Base-by-base conservation (phyloP, 257 asterid genomes). In the Lithospermum erythrorhizon region DNA sequence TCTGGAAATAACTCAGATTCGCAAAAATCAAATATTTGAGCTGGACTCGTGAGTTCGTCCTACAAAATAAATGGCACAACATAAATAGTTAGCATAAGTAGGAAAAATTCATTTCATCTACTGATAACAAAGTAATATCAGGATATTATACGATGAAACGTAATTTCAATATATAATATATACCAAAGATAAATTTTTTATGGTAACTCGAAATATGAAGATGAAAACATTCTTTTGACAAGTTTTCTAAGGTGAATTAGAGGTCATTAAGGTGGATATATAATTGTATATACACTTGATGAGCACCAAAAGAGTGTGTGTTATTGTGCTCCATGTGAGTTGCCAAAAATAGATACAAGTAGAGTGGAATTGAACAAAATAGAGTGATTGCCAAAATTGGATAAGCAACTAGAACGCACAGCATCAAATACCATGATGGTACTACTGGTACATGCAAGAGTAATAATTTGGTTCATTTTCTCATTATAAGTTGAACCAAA, bases 31-130 rank as follows among this genome's bases (percentile, higher is more conserved):
- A 86, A 68, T 2, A 89, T 66, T 64, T 86, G 91, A 59, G 88
- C 91, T 6, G 95, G 91, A 79, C 86, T 89, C 57, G 84, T 61
- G 48, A 89, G 81, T 66, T 86, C 97, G 21, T 89, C 94, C 94
- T 89, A 79, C 68, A 58, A 65, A 54, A 55, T 27, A n/a, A 5
- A 56, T 11, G 3, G 9, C 37, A 56, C 18, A 19, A 56, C 8
- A 16, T 10, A 35, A 35, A 24, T 22, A 1, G 60, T 3, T 56
- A 22, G 30, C n/a, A 22, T 19, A 41, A 37, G 15, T 37, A 0
- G 9, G 0, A 37, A 37, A 37, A 37, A 8, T 7, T 10, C 48
- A 10, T 37, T 30, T 30, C 4, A 4, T 30, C 6, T 30, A 30
- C 37, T 30, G 27, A 24, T 24, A 24, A 24, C 27, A 24, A 24